These are phyloP conservation scores for Poteriospumella lacustris DNA, from an alignment of 108 stramenopile species.

Conservation along the genomic window DNA sequence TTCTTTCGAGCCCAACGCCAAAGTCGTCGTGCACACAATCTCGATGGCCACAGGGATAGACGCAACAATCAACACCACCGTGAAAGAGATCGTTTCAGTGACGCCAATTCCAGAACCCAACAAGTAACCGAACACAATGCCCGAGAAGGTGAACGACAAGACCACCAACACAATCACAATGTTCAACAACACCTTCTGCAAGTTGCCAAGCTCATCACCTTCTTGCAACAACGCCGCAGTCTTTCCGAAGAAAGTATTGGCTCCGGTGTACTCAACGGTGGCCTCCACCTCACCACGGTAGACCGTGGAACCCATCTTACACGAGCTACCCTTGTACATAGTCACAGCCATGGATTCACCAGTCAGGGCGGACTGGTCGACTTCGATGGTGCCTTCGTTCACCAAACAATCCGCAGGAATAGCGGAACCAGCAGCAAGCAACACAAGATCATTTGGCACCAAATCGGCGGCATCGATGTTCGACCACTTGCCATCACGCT, in stretches of 20 bases:
- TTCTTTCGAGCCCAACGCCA: constrained; percentile 64
- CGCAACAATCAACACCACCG: constrained; percentile 68
- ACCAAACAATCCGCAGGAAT: constrained; percentile 36
- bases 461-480: constrained; percentile 31
- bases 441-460: constrained; percentile 40
- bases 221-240: constrained; percentile 57
- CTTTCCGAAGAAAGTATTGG: constrained; percentile 69
- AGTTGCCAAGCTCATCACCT: constrained; percentile 53
- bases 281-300: constrained; percentile 64
- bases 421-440: constrained; percentile 32
- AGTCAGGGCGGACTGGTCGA: constrained; percentile 71
- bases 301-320: constrained; percentile 70
- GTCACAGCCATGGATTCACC: constrained; percentile 77
- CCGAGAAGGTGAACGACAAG: constrained; percentile 54
- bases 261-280: constrained; percentile 54
- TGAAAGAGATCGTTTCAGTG: constrained; percentile 36
- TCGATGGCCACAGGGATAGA: constrained; percentile 74
- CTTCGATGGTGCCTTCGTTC: constrained; percentile 43
- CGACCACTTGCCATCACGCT: constrained; percentile 52
- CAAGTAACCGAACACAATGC: constrained; percentile 40
- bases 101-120: not conserved
- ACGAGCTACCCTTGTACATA: constrained; percentile 58
- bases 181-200: constrained; percentile 61
- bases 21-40: constrained; percentile 66
- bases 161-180: constrained; percentile 61